Conservation (phyloP, 2,329 filamentous ascomycete genomes). For the Aspergillus sergii region DNA sequence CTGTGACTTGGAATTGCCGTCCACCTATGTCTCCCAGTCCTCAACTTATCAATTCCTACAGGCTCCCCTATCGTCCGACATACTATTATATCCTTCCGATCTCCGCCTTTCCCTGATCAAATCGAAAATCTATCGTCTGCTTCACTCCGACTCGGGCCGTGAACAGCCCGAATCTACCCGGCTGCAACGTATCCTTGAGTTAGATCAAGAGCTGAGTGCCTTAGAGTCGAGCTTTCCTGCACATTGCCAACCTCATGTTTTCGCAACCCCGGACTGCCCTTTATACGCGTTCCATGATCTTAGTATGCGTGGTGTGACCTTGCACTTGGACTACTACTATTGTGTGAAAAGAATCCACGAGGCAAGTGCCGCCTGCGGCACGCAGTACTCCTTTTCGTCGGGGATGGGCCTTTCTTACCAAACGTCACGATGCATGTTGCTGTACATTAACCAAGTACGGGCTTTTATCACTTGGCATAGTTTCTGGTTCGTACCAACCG, state of each 20-base stretch:
- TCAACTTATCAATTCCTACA: slow-evolving; percentile 24
- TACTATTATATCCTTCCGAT: slow-evolving; percentile 28
- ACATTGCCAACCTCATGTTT: slow-evolving; percentile 21
- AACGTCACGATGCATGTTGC: slow-evolving; percentile 25
- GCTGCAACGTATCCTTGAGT: slow-evolving; percentile 27
- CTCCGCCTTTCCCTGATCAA: slow-evolving; percentile 27
- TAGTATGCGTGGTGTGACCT: slow-evolving; percentile 25
- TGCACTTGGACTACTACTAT: slow-evolving; percentile 31
- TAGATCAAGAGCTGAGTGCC: slow-evolving; percentile 27
- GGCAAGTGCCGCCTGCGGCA: slow-evolving; percentile 13
- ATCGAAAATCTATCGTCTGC: slow-evolving; percentile 24
- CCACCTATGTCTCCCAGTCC: slow-evolving; percentile 20
- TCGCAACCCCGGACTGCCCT: slow-evolving; percentile 17
- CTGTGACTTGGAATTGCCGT: slow-evolving; percentile 27
- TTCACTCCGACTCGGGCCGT: slow-evolving; percentile 22
- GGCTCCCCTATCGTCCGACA: slow-evolving; percentile 16
- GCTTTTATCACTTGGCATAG: slow-evolving; percentile 23
- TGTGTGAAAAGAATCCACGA: slow-evolving; percentile 29
- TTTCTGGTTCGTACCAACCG: slow-evolving; percentile 21
- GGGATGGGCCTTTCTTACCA: slow-evolving; percentile 29
- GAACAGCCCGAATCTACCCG: slow-evolving; percentile 19
- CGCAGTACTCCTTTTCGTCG: slow-evolving; percentile 15
- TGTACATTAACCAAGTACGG: slow-evolving; percentile 22
- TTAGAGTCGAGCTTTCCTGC: slow-evolving; percentile 22
- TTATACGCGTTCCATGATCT: slow-evolving; percentile 28